Percentiles rank a stretch among this genome's conserved stretches.
Evolutionary conservation across 306 rosid species (phyloP).

Genomic region (barrel medic (Medicago truncatula)): MtrunA17r5.0-ANR NC_053049.1:31465501-31466000

Average conservation of each 20-base stretch:
- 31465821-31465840: constrained; percentile 8
- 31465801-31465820: constrained; percentile 38
- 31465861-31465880: constrained; percentile 32
- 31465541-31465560: not conserved
- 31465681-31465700: constrained; percentile 30
- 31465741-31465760: constrained; percentile 47
- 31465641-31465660: not conserved
- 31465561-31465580: not conserved
- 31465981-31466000: constrained; percentile 29
- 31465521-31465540: not conserved
- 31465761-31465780: constrained; percentile 29
- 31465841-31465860: constrained; percentile 37
- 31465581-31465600: not conserved
- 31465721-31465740: constrained; percentile 45
- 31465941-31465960: not conserved
- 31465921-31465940: no score
- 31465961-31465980: constrained; percentile 37
- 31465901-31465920: no score
- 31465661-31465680: not conserved
- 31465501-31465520: not conserved
- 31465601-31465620: not conserved
- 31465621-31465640: not conserved
- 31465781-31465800: constrained; percentile 27
- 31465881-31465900: no score
- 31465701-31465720: constrained; percentile 45